Conservation (phyloP, 2,329 filamentous ascomycete genomes). For the Trichoderma sp. region DNA sequence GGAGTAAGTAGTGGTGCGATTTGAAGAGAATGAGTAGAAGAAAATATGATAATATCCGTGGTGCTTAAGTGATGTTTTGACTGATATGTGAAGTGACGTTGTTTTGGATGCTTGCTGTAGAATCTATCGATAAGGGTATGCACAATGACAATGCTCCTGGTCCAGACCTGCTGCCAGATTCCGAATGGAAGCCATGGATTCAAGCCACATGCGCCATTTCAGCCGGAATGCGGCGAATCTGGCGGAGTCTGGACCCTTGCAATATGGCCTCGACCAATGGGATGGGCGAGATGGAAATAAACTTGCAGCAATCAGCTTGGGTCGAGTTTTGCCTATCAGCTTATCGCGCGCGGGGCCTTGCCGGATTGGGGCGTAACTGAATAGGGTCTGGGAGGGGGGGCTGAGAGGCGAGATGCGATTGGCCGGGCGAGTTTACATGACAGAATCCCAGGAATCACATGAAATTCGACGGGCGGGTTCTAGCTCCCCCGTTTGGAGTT, state of each 20-base stretch:
- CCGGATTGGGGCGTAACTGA: not conserved
- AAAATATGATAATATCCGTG: conserved; percentile 4
- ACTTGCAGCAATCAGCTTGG: conserved; percentile 12
- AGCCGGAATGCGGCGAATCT: not conserved
- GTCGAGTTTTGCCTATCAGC: conserved; percentile 14
- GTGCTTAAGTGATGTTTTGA: not conserved
- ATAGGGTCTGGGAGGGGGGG: not conserved
- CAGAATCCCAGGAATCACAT: conserved; percentile 8
- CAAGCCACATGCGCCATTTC: conserved; percentile 7
- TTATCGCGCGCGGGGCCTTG: not conserved
- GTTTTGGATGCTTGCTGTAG: not conserved
- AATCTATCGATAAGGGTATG: not conserved
- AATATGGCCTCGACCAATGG: not conserved
- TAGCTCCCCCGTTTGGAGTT: not conserved
- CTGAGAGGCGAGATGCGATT: not conserved
- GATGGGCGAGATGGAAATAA: not conserved
- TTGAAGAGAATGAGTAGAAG: conserved; percentile 2
- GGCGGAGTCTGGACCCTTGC: not conserved
- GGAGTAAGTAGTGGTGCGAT: not conserved
- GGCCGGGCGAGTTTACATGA: not conserved
- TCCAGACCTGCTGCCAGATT: not conserved
- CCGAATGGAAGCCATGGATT: not conserved
- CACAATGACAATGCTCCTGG: not conserved
- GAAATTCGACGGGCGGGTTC: conserved; percentile 5
- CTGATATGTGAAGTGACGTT: not conserved